Conservation (phyloP, 2,329 filamentous ascomycete species). For the Phialophora chinensis region DNA sequence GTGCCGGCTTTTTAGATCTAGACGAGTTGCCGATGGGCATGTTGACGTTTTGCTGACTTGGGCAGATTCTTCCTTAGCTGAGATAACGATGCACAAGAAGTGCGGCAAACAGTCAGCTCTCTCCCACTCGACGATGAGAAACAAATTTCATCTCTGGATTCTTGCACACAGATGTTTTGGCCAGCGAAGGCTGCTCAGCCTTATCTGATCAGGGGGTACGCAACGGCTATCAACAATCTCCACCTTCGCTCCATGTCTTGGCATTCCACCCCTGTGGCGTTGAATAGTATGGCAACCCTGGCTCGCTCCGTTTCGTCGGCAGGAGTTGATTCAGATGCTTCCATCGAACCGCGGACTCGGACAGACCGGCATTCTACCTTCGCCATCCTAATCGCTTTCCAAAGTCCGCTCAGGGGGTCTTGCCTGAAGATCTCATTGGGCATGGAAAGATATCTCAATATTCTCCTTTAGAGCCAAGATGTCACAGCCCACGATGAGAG, state of each 20-base stretch:
- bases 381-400: not conserved
- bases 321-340: not conserved
- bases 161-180: not conserved
- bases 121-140: not conserved
- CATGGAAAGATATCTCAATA: not conserved
- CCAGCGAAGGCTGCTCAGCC: not conserved
- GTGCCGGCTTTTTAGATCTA: not conserved
- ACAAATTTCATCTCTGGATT: not conserved
- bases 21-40: not conserved
- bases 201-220: not conserved
- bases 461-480: not conserved
- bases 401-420: slow-evolving; percentile 5
- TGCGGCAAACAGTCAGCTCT: not conserved
- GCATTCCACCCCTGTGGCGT: slow-evolving; percentile 1
- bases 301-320: not conserved
- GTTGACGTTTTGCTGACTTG: not conserved
- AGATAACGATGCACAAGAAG: not conserved
- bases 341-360: not conserved
- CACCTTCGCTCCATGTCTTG: not conserved
- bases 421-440: not conserved
- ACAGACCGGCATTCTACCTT: not conserved
- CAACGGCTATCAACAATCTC: not conserved
- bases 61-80: not conserved
- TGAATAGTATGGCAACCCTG: not conserved
- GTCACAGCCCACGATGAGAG: not conserved